phyloP scores from a whole-genome alignment of 768 basidiomycete species.

The Lentinula sp. region DNA sequence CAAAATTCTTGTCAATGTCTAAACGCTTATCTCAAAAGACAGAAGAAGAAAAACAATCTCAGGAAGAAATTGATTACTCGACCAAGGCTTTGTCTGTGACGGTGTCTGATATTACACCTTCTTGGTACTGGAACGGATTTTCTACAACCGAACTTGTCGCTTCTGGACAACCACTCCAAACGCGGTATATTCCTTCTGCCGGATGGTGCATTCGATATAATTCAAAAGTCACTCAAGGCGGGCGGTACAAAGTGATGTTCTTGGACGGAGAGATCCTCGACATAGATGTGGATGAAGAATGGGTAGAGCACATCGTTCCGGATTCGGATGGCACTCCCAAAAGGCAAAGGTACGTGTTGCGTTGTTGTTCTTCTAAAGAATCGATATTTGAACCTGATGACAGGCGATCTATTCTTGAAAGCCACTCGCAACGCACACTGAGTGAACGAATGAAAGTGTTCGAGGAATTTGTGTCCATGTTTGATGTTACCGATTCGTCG shows the following conservation, averaged over 20 bases:
- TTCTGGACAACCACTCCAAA: conserved; percentile 17
- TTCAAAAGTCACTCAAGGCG: conserved; percentile 32
- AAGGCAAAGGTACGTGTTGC: conserved; percentile 19
- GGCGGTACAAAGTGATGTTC: conserved; percentile 38
- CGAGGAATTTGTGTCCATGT: conserved; percentile 34
- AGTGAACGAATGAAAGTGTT: conserved; percentile 36
- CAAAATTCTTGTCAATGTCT: conserved; percentile 3
- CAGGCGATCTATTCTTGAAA: conserved; percentile 29
- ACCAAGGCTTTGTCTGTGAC: background rate
- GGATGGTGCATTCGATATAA: conserved; percentile 38
- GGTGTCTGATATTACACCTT: background rate
- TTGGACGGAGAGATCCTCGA: conserved; percentile 32
- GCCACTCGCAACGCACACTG: conserved; percentile 22
- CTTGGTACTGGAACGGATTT: background rate
- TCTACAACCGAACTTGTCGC: background rate
- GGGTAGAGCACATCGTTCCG: conserved; percentile 23
- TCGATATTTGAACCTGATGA: background rate
- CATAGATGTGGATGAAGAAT: conserved; percentile 37
- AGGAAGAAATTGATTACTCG: background rate
- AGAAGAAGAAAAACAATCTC: background rate
- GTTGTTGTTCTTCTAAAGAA: background rate
- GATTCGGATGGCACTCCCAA: background rate
- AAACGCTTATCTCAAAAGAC: background rate
- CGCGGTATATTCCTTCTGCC: conserved; percentile 30
- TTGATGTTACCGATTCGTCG: conserved; percentile 17